These are phyloP conservation scores for Fusarium graminum DNA, from an alignment of 2,329 filamentous ascomycete species.

Conservation along the genomic window DNA sequence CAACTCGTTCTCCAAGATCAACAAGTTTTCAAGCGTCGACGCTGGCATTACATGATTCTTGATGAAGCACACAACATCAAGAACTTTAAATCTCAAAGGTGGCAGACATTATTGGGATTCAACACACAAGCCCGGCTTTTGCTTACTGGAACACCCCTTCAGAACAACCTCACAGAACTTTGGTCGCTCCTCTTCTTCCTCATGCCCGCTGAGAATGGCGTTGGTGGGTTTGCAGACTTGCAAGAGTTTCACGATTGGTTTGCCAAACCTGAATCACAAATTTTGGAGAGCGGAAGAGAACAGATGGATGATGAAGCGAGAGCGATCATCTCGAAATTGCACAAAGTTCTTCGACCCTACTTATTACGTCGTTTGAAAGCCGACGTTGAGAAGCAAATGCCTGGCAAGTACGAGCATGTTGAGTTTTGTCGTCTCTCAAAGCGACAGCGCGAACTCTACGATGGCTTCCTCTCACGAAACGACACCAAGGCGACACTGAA, in stretches of 20 bases:
- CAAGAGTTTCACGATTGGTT: conserved; percentile 97
- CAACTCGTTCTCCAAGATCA: conserved; percentile 95
- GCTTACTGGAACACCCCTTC: conserved; percentile 92
- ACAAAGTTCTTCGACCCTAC: conserved; percentile 93
- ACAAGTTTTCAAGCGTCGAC: conserved; percentile 89
- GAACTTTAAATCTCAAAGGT: conserved; percentile 97
- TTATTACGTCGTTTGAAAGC: conserved; percentile 91
- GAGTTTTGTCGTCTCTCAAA: conserved; percentile 96
- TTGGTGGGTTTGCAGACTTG: conserved; percentile 93
- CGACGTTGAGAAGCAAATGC: conserved; percentile 99
- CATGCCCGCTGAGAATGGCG: conserved; percentile 89
- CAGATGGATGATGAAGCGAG: conserved; percentile 95
- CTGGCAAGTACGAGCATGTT: conserved; percentile 96
- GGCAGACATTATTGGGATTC: conserved; percentile 95
- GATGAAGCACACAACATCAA: conserved; percentile 99
- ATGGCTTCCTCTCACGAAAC: conserved; percentile 91
- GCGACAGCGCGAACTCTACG: conserved; percentile 93
- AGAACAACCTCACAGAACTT: conserved; percentile 96
- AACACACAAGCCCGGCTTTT: conserved; percentile 89
- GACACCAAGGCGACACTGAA: conserved; percentile 90
- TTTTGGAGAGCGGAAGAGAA: conserved; percentile 92
- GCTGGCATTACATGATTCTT: conserved; percentile 98
- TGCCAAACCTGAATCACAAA: conserved; percentile 93
- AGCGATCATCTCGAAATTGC: conserved; percentile 90
- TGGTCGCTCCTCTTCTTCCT: conserved; percentile 98